Evolutionary conservation across 495 filamentous ascomycete genomes (phyloP).

Genomic region (Penicillium cataractarum): DNA sequence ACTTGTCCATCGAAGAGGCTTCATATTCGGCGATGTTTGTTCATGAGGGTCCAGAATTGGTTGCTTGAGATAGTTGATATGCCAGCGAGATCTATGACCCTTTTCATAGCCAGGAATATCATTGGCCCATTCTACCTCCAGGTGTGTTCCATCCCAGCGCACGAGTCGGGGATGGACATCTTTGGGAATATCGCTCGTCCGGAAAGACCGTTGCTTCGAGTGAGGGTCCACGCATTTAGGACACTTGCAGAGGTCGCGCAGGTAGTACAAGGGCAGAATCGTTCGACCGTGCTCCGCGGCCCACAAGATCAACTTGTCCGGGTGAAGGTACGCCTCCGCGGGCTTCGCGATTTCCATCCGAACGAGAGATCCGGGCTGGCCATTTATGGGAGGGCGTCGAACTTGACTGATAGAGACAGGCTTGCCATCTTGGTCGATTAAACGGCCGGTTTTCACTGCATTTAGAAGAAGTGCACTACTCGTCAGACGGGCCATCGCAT

Average conservation of each 20-base stretch:
- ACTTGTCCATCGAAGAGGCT: conserved; percentile 40
- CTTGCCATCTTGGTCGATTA: conserved; percentile 1
- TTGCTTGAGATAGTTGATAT: conserved; percentile 30
- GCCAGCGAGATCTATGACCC: conserved; percentile 55
- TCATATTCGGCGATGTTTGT: background rate
- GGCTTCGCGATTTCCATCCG: conserved; percentile 1
- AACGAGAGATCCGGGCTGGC: background rate
- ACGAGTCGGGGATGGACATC: conserved; percentile 46
- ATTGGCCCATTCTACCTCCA: conserved; percentile 64
- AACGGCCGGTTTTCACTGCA: background rate
- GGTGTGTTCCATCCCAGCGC: conserved; percentile 39
- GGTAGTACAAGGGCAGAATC: conserved; percentile 47
- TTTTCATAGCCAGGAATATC: conserved; percentile 54
- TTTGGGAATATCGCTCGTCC: conserved; percentile 69
- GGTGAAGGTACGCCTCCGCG: conserved; percentile 5
- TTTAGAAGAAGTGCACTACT: background rate
- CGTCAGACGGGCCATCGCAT: background rate
- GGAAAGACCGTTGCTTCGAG: conserved; percentile 82
- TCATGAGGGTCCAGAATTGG: conserved; percentile 16
- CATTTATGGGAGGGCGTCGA: background rate
- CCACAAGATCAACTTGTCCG: conserved; percentile 10
- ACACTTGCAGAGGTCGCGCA: conserved; percentile 81
- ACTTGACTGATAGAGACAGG: background rate
- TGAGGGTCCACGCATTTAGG: conserved; percentile 70
- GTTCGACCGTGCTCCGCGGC: background rate